These are phyloP conservation scores for Camelina laxa DNA, from an alignment of 345 rosid genomes.

Conservation along the genomic window DNA sequence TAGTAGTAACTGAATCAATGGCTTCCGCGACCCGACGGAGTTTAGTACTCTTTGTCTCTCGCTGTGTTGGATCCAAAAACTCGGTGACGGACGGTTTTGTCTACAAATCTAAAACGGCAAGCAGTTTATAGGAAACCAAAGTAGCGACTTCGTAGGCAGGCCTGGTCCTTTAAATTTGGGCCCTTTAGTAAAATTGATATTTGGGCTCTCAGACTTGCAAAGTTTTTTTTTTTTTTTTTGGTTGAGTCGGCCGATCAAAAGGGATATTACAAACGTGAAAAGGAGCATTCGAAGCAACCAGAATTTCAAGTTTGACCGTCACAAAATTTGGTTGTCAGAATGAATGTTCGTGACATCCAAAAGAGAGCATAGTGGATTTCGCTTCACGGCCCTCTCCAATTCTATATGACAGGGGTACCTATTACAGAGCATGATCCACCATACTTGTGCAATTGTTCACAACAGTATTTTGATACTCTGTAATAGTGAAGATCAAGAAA, in stretches of 20 bases:
- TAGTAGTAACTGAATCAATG: not conserved
- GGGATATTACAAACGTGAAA: not conserved
- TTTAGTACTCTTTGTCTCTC: not conserved
- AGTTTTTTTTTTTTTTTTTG: too few species aligned
- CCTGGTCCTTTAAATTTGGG: slow-evolving; percentile 16
- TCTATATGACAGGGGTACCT: not conserved
- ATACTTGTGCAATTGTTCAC: slow-evolving; percentile 3
- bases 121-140: slow-evolving; percentile 13
- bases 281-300: slow-evolving; percentile 4
- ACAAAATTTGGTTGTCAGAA: not conserved
- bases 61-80: not conserved
- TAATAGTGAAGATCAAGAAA: not conserved
- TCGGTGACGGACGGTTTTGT: slow-evolving; percentile 16
- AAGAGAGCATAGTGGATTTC: not conserved
- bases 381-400: too few species aligned
- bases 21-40: slow-evolving; percentile 8
- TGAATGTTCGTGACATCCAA: not conserved
- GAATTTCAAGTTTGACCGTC: not conserved
- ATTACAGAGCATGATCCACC: not conserved
- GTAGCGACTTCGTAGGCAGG: not conserved
- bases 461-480: not conserved
- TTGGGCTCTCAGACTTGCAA: not conserved
- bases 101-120: slow-evolving; percentile 4
- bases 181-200: not conserved
- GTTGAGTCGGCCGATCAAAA: not conserved